A percentile compares a stretch with the other conserved stretches of the same genome.
Conservation (phyloP, 225 moss, liverwort and hornwort species). For the Sphagnum contortum region DNA sequence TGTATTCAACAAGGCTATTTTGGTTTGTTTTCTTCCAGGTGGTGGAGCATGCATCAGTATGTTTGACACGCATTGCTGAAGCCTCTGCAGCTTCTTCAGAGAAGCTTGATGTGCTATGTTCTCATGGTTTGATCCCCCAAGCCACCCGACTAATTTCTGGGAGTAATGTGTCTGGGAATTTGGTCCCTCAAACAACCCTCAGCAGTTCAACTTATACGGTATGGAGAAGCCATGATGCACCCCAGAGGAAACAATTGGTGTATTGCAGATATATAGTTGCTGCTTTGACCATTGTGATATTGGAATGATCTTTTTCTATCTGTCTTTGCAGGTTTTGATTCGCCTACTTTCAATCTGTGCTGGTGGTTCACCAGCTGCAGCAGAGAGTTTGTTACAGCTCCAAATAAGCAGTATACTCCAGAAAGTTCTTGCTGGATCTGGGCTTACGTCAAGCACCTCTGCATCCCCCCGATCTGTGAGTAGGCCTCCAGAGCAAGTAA, state of each 20-base stretch:
- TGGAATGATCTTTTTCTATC: neutral
- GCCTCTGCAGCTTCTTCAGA: slow-evolving; percentile 74
- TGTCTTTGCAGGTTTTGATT: slow-evolving; percentile 73
- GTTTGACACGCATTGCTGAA: slow-evolving; percentile 89
- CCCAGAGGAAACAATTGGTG: neutral
- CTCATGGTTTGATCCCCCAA: slow-evolving; percentile 88
- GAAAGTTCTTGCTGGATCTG: slow-evolving; percentile 90
- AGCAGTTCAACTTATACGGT: slow-evolving; percentile 95
- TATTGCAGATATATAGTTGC: neutral
- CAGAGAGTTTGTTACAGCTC: slow-evolving; percentile 74
- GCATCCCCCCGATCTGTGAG: slow-evolving; percentile 80
- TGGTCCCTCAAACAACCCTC: slow-evolving; percentile 80
- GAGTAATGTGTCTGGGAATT: slow-evolving; percentile 55
- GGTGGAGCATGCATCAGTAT: slow-evolving; percentile 95
- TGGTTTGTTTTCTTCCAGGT: slow-evolving; percentile 34
- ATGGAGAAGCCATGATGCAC: slow-evolving; percentile 6
- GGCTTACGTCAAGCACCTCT: slow-evolving; percentile 68
- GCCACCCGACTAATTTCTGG: slow-evolving; percentile 88
- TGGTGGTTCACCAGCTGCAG: slow-evolving; percentile 85
- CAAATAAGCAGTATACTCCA: slow-evolving; percentile 86
- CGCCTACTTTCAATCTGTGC: slow-evolving; percentile 83
- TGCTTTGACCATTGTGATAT: neutral
- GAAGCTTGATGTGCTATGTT: slow-evolving; percentile 80
- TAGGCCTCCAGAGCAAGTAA: slow-evolving; percentile 94
- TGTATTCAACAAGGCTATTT: too few relatives aligned